Evolutionary conservation across 2,329 filamentous ascomycete genomes (phyloP), one percentile per base, ranked within the genome.

Genomic region (Monascus ruber): DNA sequence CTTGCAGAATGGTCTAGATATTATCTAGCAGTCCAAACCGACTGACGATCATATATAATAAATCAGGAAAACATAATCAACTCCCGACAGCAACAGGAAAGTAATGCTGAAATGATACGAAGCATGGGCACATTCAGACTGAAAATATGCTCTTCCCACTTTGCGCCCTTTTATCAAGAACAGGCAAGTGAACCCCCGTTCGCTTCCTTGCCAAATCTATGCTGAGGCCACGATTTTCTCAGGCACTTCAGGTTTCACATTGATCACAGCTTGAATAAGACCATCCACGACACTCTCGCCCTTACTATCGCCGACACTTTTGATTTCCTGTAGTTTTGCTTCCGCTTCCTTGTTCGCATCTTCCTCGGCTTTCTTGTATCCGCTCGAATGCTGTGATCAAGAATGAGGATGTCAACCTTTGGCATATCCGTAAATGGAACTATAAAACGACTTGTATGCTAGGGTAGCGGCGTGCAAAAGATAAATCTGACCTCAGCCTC

Each of bases 341-440:
- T 94, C 85, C 38, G 84, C 84, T 48, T 89, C 85, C 66, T 81
- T 81, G 65, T 79, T 77, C 49, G 86, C 85, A 54, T 87, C 79
- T 46, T 79, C 76, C 62, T 89, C 83, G 47, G 83, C 83, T 51
- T 81, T 77, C 64, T 83, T 78, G 74, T 95, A 95, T 56, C 88
- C 88, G 64, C 85, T 85, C 54, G 84, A 82, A 70, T 98, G 89
- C 89, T 96, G 53, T 50, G 39, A 36, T 4, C n/a, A 26, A 34
- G 9, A 31, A 8, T 9, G 4, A 38, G 27, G 5, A 36, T 5
- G 17, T 36, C 34, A 36, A 26, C 27, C 17, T 11, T 26, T n/a
- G 6, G 10, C 5, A 36, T 3, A 4, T 25, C 5, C 25, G 28
- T 9, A 36, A 28, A 6, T 5, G 26, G 25, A 31, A 5, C 11